These are phyloP conservation scores for Penicillium lividum DNA, from an alignment of 495 filamentous ascomycete species.

Conservation along the genomic window DNA sequence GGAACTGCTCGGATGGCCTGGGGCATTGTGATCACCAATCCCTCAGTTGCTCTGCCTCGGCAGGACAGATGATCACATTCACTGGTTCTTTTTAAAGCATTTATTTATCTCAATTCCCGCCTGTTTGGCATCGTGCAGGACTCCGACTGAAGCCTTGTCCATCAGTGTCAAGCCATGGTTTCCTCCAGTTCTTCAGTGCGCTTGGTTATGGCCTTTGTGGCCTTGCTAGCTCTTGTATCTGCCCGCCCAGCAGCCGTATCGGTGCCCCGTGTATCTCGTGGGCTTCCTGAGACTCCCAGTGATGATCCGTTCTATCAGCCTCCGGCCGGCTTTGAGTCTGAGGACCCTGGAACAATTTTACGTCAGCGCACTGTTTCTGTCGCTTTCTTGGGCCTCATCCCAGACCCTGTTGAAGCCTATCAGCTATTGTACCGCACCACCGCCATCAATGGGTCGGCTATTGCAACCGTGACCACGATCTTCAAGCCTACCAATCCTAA, in stretches of 20 bases:
- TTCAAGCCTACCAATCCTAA: conserved; percentile 33
- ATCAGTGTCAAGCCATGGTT: conserved; percentile 1
- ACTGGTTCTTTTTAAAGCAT: not conserved
- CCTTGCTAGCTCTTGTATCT: conserved; percentile 17
- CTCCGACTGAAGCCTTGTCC: conserved; percentile 1
- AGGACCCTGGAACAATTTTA: conserved; percentile 31
- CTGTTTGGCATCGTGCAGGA: conserved; percentile 5
- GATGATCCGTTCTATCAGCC: conserved; percentile 38
- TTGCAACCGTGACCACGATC: conserved; percentile 36
- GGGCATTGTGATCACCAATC: conserved; percentile 12
- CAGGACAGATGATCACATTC: conserved; percentile 18
- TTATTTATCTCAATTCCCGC: conserved; percentile 20
- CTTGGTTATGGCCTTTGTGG: conserved; percentile 18
- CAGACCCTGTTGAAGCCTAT: conserved; percentile 30
- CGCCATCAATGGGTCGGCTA: conserved; percentile 36
- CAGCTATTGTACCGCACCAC: conserved; percentile 34
- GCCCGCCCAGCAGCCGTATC: conserved; percentile 15
- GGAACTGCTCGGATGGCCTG: conserved; percentile 2
- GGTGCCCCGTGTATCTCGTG: conserved; percentile 7
- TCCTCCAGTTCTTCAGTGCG: conserved; percentile 13
- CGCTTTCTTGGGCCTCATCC: conserved; percentile 34
- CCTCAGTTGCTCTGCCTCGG: conserved; percentile 16
- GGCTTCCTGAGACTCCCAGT: conserved; percentile 17
- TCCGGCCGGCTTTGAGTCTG: conserved; percentile 28
- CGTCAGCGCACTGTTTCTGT: conserved; percentile 26